Evolutionary conservation across 805 yeast genomes (phyloP), one percentile per base, ranked within the genome.

Genomic region (Nakazawaea anatomiae): DNA sequence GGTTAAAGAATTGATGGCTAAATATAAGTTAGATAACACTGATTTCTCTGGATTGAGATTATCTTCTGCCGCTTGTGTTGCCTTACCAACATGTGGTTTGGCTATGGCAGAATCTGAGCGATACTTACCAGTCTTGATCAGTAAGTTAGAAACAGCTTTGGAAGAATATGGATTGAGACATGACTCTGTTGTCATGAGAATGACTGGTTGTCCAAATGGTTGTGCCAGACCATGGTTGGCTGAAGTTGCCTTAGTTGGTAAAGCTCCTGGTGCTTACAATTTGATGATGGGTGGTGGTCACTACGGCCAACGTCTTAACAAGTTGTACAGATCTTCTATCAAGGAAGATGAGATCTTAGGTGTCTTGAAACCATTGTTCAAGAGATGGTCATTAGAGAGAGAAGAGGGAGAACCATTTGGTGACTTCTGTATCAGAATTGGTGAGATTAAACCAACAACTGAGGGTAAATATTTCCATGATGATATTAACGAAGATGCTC

Each of bases 91-190:
- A 1, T 92, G 98, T 81, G 98, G 98, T 59, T 79, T 92, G 63
- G 98, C 98, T 18, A 90, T 92, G 97, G 98, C 98, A 35, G 98
- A 92, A 72, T 86, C 96, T 50, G 98, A 92, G 74, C 83, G 98
- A 65, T 85, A 84, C 66, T 75, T 92, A 61, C 98, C 98, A 7
- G 84, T 76, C 46, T 76, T 92, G 60, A 80, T 92, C 58, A 68
- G 85, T 55, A 89, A 90, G 70, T 72, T 92, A 54, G 98, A 92
- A 69, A 79, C 74, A n/a, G 82, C 89, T 25, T 74, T 92, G 52
- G 97, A 92, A 70, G 96, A 90, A 63, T 82, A 83, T 57, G 98
- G 98, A 7, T 78, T 92, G 60, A 86, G 96, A 64, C 96, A 90
- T 61, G 98, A 92, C 69, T 84, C 96, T 6, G 79, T 92, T 58